These are phyloP conservation scores for Entomortierella beljakovae DNA, from an alignment of 192 early-diverging fungal species.

Conservation along the genomic window DNA sequence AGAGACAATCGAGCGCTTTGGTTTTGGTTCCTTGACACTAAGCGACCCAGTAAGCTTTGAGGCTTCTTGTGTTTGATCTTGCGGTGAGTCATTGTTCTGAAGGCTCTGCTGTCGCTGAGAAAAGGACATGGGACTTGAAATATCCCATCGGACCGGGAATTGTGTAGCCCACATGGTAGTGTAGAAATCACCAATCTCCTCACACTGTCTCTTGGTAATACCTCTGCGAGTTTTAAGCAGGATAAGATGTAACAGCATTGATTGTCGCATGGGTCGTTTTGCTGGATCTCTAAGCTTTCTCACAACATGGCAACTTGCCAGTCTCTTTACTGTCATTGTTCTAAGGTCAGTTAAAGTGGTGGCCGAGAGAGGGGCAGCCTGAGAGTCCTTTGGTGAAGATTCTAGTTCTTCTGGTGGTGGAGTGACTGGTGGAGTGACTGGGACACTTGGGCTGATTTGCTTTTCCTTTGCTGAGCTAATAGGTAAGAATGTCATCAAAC, in stretches of 20 bases:
- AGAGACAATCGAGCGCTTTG: constrained; percentile 19
- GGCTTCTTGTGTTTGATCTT: neutral
- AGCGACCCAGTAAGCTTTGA: neutral
- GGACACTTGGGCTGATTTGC: neutral
- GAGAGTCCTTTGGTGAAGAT: neutral
- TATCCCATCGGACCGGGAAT: constrained; percentile 23
- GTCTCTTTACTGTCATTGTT: constrained; percentile 23
- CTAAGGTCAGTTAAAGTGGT: constrained; percentile 6
- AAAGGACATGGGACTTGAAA: constrained; percentile 1
- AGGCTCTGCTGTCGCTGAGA: constrained; percentile 15
- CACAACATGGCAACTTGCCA: constrained; percentile 29
- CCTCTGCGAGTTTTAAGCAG: constrained; percentile 25
- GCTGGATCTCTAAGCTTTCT: constrained; percentile 35
- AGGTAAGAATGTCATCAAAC: constrained; percentile 33
- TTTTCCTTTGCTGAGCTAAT: neutral
- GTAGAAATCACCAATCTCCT: constrained; percentile 46
- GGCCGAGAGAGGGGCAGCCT: neutral
- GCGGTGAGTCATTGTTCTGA: neutral
- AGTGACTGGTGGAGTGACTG: constrained; percentile 8
- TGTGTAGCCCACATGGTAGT: constrained; percentile 19
- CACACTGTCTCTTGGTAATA: constrained; percentile 24
- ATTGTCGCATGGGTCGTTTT: constrained; percentile 30
- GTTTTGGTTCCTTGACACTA: constrained; percentile 18
- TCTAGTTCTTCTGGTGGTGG: constrained; percentile 1
- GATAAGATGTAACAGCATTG: constrained; percentile 24